A percentile compares a stretch with the other conserved stretches of the same genome.
phyloP scores from a whole-genome alignment of 2,329 filamentous ascomycete genomes.

The Beauveria brongniartii region DNA sequence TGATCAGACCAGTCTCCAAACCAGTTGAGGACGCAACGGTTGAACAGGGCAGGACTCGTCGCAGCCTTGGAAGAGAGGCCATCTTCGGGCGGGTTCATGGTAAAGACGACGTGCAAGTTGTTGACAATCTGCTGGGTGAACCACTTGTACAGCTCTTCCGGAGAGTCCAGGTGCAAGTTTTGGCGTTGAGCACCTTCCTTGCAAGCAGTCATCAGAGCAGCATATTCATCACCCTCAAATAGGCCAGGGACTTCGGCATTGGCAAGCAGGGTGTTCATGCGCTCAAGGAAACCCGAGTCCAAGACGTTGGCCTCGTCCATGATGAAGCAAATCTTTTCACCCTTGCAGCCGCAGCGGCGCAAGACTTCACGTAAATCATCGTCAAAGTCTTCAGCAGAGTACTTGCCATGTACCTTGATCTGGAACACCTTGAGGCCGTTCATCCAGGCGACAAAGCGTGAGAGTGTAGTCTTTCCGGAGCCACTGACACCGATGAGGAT shows the following conservation, averaged over 20 bases:
- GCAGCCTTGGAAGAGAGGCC: constrained; percentile 93
- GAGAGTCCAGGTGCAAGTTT: constrained; percentile 88
- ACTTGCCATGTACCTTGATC: constrained; percentile 99
- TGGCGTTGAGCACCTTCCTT: constrained; percentile 97
- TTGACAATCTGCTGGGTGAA: constrained; percentile 99
- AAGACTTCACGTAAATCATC: constrained; percentile 93
- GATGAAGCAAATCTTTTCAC: constrained; percentile 99
- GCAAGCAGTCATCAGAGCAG: constrained; percentile 97
- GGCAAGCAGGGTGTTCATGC: constrained; percentile 97
- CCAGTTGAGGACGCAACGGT: constrained; percentile 99
- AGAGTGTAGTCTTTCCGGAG: constrained; percentile 96
- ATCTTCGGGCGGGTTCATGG: constrained; percentile 97
- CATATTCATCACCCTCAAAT: constrained; percentile 98
- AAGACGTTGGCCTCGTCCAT: constrained; percentile 99
- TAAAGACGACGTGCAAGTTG: constrained; percentile 98
- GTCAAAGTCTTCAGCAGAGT: constrained; percentile 97
- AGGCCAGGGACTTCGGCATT: constrained; percentile 99
- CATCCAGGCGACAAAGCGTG: constrained; percentile 99
- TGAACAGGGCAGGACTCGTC: constrained; percentile 96
- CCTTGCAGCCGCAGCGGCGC: constrained; percentile 89
- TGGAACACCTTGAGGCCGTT: constrained; percentile 98
- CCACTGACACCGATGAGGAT: constrained; percentile 98
- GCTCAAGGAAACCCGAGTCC: constrained; percentile 95
- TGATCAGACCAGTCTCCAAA: constrained; percentile 99
- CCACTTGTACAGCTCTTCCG: constrained; percentile 99